phyloP scores from a whole-genome alignment of 176 grass and related monocot species.

The Pharus latifolius region DNA sequence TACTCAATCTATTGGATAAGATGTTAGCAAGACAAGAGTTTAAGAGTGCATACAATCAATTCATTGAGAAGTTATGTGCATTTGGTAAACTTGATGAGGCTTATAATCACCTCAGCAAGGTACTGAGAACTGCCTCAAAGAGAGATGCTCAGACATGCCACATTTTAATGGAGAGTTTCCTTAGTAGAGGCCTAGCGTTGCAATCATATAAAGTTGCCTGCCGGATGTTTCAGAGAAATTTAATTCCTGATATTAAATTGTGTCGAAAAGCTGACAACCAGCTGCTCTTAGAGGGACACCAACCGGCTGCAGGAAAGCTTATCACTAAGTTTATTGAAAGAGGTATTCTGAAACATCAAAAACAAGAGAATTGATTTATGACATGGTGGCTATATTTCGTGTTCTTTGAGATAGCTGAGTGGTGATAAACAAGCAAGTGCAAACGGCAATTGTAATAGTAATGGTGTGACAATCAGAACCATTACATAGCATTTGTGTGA shows the following conservation, averaged over 20 bases:
- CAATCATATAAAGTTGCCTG: constrained; percentile 81
- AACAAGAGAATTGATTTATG: constrained; percentile 20
- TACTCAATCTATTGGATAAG: constrained; percentile 63
- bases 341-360: constrained; percentile 43
- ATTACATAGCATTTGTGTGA: neutral
- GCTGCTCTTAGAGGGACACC: constrained; percentile 30
- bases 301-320: constrained; percentile 45
- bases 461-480: neutral
- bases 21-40: constrained; percentile 58
- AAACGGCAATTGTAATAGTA: neutral
- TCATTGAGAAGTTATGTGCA: constrained; percentile 80
- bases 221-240: constrained; percentile 67
- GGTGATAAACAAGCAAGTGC: neutral
- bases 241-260: constrained; percentile 67
- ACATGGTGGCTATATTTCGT: neutral
- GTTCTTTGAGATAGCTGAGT: neutral
- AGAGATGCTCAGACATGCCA: constrained; percentile 68
- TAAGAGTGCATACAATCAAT: constrained; percentile 71
- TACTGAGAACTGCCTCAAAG: constrained; percentile 73
- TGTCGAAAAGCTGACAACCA: constrained; percentile 52
- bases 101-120: constrained; percentile 57
- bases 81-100: constrained; percentile 68
- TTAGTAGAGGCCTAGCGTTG: constrained; percentile 39
- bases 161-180: constrained; percentile 68
- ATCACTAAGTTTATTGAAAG: constrained; percentile 73